These are phyloP conservation scores for Trametopsis cervina DNA, from an alignment of 768 basidiomycete genomes.

Conservation along the genomic window DNA sequence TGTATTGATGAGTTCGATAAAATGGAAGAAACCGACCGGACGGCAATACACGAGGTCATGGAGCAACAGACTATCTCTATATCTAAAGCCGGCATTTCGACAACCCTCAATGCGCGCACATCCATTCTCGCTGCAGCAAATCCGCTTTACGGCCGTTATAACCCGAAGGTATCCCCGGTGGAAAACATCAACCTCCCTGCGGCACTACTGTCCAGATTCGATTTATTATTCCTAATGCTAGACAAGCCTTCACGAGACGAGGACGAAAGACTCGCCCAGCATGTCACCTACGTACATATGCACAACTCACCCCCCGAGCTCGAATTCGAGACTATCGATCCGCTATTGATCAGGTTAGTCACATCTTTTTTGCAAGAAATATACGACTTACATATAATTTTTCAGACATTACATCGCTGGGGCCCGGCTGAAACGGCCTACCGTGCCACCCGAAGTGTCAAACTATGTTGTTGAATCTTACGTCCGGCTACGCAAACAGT, in stretches of 20 bases:
- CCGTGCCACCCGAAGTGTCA: constrained; percentile 84
- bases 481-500: constrained; percentile 88
- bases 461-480: constrained; percentile 93
- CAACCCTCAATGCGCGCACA: constrained; percentile 94
- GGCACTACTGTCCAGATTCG: constrained; percentile 92
- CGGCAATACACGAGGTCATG: constrained; percentile 99
- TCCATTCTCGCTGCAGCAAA: constrained; percentile 98
- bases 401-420: constrained; percentile 89
- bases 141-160: constrained; percentile 96
- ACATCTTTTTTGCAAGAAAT: neutral
- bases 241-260: constrained; percentile 94
- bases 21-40: constrained; percentile 97
- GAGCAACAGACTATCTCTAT: constrained; percentile 99
- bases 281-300: constrained; percentile 99
- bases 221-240: constrained; percentile 91
- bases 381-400: constrained; percentile 6
- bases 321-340: constrained; percentile 78
- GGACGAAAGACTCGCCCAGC: constrained; percentile 92
- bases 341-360: constrained; percentile 77
- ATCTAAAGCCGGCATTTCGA: constrained; percentile 98
- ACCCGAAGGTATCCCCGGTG: constrained; percentile 93
- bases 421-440: constrained; percentile 82
- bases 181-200: constrained; percentile 99
- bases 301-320: constrained; percentile 83
- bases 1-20: constrained; percentile 99